Evolutionary conservation across 2,329 filamentous ascomycete genomes (phyloP).

Genomic region (Keithomyces neogunnii): DNA sequence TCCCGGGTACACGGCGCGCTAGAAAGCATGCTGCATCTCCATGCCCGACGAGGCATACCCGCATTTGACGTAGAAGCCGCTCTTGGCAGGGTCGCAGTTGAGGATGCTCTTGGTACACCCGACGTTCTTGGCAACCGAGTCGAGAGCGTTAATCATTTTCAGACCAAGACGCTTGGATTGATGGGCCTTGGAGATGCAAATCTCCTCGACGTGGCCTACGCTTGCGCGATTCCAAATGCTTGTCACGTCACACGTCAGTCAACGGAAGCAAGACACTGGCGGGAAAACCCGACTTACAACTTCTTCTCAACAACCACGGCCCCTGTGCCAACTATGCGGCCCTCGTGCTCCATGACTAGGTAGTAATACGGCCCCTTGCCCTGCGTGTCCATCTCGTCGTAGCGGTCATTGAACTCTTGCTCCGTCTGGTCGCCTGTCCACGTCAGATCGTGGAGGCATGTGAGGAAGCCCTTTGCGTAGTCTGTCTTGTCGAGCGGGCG

Average conservation of each 20-base stretch:
- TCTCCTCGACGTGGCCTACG: constrained; percentile 79
- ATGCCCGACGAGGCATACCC: constrained; percentile 12
- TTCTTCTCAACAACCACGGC: constrained; percentile 73
- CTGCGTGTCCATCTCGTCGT: constrained; percentile 43
- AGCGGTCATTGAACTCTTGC: constrained; percentile 58
- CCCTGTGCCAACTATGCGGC: constrained; percentile 63
- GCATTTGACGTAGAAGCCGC: constrained; percentile 59
- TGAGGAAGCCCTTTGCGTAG: constrained; percentile 63
- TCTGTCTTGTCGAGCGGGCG: constrained; percentile 62
- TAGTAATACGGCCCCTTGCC: constrained; percentile 55
- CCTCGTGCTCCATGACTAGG: constrained; percentile 57
- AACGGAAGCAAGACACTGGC: not conserved
- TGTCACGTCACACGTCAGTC: not conserved
- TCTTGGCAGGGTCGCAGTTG: constrained; percentile 70
- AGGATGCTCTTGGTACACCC: constrained; percentile 79
- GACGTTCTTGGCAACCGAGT: constrained; percentile 61
- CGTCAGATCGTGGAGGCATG: constrained; percentile 67
- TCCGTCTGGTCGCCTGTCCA: constrained; percentile 65
- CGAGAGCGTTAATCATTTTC: constrained; percentile 68
- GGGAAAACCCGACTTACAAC: constrained; percentile 39
- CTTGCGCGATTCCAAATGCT: constrained; percentile 58
- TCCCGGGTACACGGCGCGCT: not conserved
- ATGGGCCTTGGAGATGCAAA: constrained; percentile 69
- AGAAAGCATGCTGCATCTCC: constrained; percentile 13
- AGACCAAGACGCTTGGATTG: constrained; percentile 75